Evolutionary conservation across 805 yeast genomes (phyloP), one percentile per base, ranked within the genome.

Genomic region (Lachancea dasiensis): DNA sequence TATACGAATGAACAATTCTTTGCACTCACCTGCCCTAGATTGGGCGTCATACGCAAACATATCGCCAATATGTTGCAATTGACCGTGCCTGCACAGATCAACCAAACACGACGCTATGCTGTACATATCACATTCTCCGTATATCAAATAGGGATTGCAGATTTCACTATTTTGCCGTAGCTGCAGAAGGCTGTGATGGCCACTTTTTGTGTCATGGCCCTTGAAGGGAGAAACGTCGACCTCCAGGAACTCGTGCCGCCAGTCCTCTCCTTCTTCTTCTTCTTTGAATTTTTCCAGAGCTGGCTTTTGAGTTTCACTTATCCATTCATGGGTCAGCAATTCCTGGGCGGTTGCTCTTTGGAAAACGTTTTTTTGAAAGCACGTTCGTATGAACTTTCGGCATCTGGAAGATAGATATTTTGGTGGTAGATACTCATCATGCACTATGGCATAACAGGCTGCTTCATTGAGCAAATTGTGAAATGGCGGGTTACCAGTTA

Each of bases 401-500:
- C 84, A 83, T 13, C 71, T 68, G n/a, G 50, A 45, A 3, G 78
- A 50, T 13, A 59, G 31, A 5, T 51, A 45, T 18, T 45, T 45
- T 10, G 63, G 62, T 25, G 57, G 72, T 48, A 47, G 52, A 47
- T 66, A 65, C 5, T 54, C 39, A 11, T 64, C 71, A 34, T 66
- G 65, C 50, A 66, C 68, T 25, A 61, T 56, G 6, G 65, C 65
- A 40, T 61, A 59, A 36, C 58, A 61, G 6, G 61, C 59, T 24
- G 59, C 60, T 14, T 58, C 52, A 40, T 52, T 69, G 44, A 50
- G 62, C 47, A 48, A 51, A 31, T 85, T 79, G 44, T 81, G 80
- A 51, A 86, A 86, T 0, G 97, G 96, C 0, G 98, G 97, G 34
- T 76, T 71, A 0, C 86, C 95, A 0, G 95, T 81, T 36, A 86